Conservation (phyloP, 306 rosid species). For the Crataegus laevigata region DNA sequence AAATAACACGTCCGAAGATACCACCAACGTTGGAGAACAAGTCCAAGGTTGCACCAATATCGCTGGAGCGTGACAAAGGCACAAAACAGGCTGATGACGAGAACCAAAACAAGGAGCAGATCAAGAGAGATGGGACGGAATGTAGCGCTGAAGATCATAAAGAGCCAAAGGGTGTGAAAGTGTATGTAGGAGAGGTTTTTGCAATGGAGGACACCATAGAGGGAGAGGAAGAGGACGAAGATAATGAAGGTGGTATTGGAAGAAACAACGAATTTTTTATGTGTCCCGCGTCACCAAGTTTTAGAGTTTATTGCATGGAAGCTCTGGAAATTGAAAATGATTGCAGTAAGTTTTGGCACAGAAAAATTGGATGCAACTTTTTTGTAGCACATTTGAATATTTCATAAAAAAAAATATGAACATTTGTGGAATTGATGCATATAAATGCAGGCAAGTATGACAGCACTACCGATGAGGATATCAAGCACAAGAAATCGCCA, state of each 20-base stretch:
- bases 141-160: background rate
- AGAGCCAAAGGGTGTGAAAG: background rate
- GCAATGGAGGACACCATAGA: conserved; percentile 1
- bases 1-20: conserved; percentile 7
- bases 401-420: background rate
- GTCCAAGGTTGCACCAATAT: background rate
- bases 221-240: conserved; percentile 9
- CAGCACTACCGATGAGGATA: background rate
- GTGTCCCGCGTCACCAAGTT: conserved; percentile 71
- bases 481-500: conserved; percentile 15
- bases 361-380: background rate
- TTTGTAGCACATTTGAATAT: background rate
- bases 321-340: conserved; percentile 5
- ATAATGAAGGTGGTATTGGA: conserved; percentile 4
- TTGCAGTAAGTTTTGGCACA: conserved; percentile 17
- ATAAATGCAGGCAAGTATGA: conserved; percentile 25
- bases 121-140: background rate
- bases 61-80: background rate
- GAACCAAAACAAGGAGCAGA: background rate
- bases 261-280: background rate
- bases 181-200: conserved; percentile 14
- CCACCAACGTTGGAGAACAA: background rate
- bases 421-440: background rate
- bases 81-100: background rate
- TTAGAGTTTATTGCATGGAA: conserved; percentile 56